Evolutionary conservation across 2,329 filamentous ascomycete species (phyloP).

Genomic region (Colletotrichum liaoningense): DNA sequence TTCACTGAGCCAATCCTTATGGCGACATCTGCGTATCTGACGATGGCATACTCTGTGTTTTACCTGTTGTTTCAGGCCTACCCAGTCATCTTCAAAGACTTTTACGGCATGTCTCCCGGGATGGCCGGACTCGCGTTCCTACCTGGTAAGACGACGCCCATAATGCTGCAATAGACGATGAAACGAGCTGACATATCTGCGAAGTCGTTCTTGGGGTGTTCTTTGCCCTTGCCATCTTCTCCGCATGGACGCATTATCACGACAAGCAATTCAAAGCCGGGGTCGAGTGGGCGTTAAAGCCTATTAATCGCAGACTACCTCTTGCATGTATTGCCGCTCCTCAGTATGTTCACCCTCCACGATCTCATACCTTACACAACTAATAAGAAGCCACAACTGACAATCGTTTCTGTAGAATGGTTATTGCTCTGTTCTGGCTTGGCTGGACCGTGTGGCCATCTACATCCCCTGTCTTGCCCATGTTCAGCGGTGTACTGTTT

Average conservation of each 20-base stretch:
- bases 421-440: slow-evolving; percentile 69
- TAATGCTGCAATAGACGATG: slow-evolving; percentile 43
- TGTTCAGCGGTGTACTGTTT: slow-evolving; percentile 56
- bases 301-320: slow-evolving; percentile 50
- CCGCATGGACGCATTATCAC: slow-evolving; percentile 43
- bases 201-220: slow-evolving; percentile 40
- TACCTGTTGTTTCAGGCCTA: slow-evolving; percentile 65
- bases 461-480: slow-evolving; percentile 48
- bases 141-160: slow-evolving; percentile 51
- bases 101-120: slow-evolving; percentile 58
- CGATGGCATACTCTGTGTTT: slow-evolving; percentile 62
- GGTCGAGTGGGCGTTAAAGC: slow-evolving; percentile 44
- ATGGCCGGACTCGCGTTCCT: slow-evolving; percentile 60
- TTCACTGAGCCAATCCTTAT: slow-evolving; percentile 63
- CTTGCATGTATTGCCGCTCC: slow-evolving; percentile 69
- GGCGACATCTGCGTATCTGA: slow-evolving; percentile 59
- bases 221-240: slow-evolving; percentile 33
- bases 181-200: neutral
- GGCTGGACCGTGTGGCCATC: slow-evolving; percentile 65
- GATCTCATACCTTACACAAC: no score
- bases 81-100: slow-evolving; percentile 58
- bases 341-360: slow-evolving; percentile 55
- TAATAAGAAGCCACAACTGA: neutral
- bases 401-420: slow-evolving; percentile 50
- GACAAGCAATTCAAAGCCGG: slow-evolving; percentile 41